These are phyloP conservation scores for Dillenia suffruticosa DNA, from an alignment of 164 flowering plant genomes.

Conservation along the genomic window DNA sequence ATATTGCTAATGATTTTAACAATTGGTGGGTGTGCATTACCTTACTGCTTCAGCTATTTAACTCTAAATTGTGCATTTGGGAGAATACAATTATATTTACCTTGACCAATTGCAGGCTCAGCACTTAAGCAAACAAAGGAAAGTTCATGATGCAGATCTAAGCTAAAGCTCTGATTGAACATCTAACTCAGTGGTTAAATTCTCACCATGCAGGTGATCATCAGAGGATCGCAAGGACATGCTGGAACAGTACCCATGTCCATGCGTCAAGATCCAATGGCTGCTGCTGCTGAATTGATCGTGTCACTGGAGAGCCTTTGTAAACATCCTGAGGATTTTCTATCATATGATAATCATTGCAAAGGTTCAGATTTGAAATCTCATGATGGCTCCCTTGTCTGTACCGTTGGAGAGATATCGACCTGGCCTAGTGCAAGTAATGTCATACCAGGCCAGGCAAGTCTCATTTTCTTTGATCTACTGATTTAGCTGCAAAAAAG, in stretches of 20 bases:
- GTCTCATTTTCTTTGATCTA: conserved; percentile 7
- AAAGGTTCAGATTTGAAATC: conserved; percentile 35
- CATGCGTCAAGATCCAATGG: conserved; percentile 93
- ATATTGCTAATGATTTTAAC: too few species aligned
- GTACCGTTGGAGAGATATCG: conserved; percentile 97
- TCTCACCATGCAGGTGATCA: conserved; percentile 64
- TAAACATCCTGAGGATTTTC: conserved; percentile 58
- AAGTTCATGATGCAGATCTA: too few species aligned
- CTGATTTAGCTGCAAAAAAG: too few species aligned
- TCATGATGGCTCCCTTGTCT: conserved; percentile 77
- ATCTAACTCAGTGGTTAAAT: too few species aligned
- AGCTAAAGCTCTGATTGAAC: too few species aligned
- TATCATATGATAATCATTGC: conserved; percentile 57
- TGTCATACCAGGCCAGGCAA: conserved; percentile 98
- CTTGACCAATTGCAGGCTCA: too few species aligned
- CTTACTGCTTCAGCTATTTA: too few species aligned
- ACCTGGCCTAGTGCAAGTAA: conserved; percentile 98
- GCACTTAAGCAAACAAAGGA: too few species aligned
- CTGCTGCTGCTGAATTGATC: conserved; percentile 91
- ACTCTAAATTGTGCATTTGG: too few species aligned
- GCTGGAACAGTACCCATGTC: conserved; percentile 99
- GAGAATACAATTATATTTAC: too few species aligned
- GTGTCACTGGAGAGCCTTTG: conserved; percentile 75
- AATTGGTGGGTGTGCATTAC: too few species aligned
- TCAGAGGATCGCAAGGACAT: conserved; percentile 95